Evolutionary conservation across 768 basidiomycete species (phyloP).

Genomic region (Kwoniella europaea): DNA sequence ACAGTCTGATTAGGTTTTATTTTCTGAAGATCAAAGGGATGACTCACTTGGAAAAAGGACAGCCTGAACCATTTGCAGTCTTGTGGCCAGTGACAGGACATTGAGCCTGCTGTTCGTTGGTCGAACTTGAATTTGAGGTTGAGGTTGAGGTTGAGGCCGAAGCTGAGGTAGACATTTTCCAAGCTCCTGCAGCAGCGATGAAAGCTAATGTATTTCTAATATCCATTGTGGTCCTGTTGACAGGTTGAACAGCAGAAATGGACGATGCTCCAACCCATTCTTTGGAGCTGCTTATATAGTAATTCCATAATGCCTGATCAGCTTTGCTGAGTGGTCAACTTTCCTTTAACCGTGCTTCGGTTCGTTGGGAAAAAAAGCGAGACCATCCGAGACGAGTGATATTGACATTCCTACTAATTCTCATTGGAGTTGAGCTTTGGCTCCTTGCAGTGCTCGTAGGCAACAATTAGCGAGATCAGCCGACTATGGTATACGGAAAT

Average conservation of each 20-base stretch:
- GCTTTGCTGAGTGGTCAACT: neutral
- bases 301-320: neutral
- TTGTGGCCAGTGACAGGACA: slow-evolving; percentile 20
- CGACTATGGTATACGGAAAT: neutral
- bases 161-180: slow-evolving; percentile 7
- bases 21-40: neutral
- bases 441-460: too few relatives aligned
- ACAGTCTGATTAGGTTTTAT: neutral
- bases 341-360: neutral
- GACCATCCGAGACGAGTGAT: slow-evolving; percentile 3
- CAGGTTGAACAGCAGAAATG: neutral
- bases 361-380: neutral
- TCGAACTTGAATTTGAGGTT: neutral
- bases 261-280: neutral
- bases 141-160: neutral
- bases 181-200: slow-evolving; percentile 15
- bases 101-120: neutral
- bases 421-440: neutral
- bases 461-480: neutral
- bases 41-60: slow-evolving; percentile 19
- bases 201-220: slow-evolving; percentile 20
- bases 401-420: neutral
- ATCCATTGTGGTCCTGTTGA: slow-evolving; percentile 9
- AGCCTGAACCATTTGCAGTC: slow-evolving; percentile 9
- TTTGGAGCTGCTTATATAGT: neutral